Percentiles rank a stretch among this genome's conserved stretches.
These are phyloP conservation scores for Capsella rubella DNA, from an alignment of 441 rosid species.

Conservation along the genomic window DNA sequence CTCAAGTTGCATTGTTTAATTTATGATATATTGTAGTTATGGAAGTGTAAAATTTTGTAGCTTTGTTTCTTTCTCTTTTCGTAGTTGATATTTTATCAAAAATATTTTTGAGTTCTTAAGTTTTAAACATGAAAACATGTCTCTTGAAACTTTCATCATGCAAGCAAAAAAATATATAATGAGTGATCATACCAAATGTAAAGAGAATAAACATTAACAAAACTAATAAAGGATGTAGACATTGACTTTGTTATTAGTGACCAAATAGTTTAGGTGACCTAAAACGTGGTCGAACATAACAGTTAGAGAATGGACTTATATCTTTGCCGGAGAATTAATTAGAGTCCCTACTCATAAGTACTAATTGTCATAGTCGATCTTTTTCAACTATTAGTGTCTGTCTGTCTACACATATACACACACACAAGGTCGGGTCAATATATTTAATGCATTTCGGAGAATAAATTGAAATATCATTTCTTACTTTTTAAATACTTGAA, in stretches of 20 bases:
- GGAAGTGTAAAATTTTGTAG: background rate
- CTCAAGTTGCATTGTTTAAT: background rate
- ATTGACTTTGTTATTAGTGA: slow-evolving; percentile 18
- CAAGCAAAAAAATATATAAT: background rate
- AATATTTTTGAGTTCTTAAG: too few relatives aligned
- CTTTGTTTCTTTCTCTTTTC: background rate
- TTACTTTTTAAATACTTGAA: background rate
- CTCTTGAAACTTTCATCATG: background rate
- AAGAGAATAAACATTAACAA: background rate
- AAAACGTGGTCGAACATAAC: slow-evolving; percentile 32
- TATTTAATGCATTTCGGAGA: background rate
- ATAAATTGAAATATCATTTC: background rate
- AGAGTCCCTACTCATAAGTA: background rate
- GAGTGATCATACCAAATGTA: background rate
- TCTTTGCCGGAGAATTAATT: slow-evolving; percentile 31
- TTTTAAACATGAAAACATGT: background rate
- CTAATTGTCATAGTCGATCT: background rate
- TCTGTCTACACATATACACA: slow-evolving; percentile 5
- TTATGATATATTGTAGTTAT: background rate
- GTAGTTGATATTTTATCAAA: background rate
- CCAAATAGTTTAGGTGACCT: slow-evolving; percentile 38
- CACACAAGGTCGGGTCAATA: background rate
- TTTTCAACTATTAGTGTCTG: slow-evolving; percentile 22
- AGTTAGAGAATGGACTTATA: slow-evolving; percentile 21
- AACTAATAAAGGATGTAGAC: background rate